phyloP scores from a whole-genome alignment of 306 rosid species.

The Quillaja saponaria region DNA sequence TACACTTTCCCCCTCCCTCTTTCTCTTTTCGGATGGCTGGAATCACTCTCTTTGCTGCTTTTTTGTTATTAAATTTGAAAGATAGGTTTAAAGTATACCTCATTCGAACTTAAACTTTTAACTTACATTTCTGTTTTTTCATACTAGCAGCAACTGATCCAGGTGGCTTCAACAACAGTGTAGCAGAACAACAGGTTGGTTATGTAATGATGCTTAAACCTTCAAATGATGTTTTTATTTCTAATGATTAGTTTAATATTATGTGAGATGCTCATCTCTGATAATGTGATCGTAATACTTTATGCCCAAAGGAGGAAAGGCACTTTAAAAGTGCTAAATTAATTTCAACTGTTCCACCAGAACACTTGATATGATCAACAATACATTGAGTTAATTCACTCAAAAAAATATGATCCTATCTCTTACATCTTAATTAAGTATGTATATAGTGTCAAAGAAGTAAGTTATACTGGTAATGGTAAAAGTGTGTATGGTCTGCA shows the following conservation, averaged over 20 bases:
- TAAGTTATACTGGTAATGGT: too few relatives aligned
- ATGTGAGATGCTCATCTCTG: constrained; percentile 11
- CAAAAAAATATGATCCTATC: too few relatives aligned
- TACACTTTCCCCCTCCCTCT: neutral
- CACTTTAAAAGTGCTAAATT: neutral
- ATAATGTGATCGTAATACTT: constrained; percentile 18
- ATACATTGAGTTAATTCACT: too few relatives aligned
- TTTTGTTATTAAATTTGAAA: neutral
- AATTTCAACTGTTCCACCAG: too few relatives aligned
- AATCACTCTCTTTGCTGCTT: neutral
- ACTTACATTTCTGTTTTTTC: constrained; percentile 17
- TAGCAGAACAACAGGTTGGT: constrained; percentile 97
- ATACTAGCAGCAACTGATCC: constrained; percentile 65
- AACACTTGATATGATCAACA: too few relatives aligned
- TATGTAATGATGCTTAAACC: constrained; percentile 2
- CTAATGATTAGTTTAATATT: constrained; percentile 22
- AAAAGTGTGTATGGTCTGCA: too few relatives aligned
- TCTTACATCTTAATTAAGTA: too few relatives aligned
- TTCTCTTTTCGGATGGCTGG: neutral
- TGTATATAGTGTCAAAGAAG: too few relatives aligned
- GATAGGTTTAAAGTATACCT: constrained; percentile 18
- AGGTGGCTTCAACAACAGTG: constrained; percentile 95
- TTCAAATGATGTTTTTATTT: constrained; percentile 9
- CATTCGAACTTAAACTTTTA: constrained; percentile 13
- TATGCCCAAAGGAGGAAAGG: neutral